phyloP scores from a whole-genome alignment of 768 basidiomycete species.

The Amanita brunnescens region DNA sequence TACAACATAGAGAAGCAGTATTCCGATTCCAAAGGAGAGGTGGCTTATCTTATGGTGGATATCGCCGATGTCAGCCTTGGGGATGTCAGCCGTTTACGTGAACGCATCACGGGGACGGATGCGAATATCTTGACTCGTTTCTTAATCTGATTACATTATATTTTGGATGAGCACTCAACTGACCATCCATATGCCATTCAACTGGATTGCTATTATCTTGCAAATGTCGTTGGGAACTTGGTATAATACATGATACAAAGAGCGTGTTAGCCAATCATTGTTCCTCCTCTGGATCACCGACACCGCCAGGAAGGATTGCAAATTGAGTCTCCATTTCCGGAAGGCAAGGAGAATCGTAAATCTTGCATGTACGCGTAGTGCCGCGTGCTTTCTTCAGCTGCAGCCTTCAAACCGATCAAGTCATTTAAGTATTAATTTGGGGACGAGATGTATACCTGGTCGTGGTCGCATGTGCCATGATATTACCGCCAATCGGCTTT shows the following conservation, averaged over 20 bases:
- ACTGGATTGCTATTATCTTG: conserved; percentile 32
- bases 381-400: conserved; percentile 91
- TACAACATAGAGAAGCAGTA: conserved; percentile 99
- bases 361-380: conserved; percentile 88
- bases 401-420: conserved; percentile 37
- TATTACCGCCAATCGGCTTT: conserved; percentile 99
- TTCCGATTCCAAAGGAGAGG: conserved; percentile 91
- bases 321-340: conserved; percentile 96
- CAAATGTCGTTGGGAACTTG: conserved; percentile 4
- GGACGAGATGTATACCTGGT: conserved; percentile 54
- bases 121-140: conserved; percentile 89
- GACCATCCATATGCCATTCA: conserved; percentile 31
- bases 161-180: conserved; percentile 27
- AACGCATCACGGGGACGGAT: conserved; percentile 66
- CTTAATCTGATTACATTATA: conserved; percentile 40
- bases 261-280: conserved; percentile 24
- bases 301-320: conserved; percentile 85
- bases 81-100: conserved; percentile 72
- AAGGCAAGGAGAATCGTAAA: conserved; percentile 95
- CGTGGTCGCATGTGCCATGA: conserved; percentile 97
- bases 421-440: neutral
- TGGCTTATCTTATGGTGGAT: conserved; percentile 96
- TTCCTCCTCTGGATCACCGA: conserved; percentile 92
- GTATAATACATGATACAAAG: conserved; percentile 6
- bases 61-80: conserved; percentile 81